Evolutionary conservation across 2,329 filamentous ascomycete species (phyloP), one percentile per base, ranked within the genome.

Genomic region (Emmonsiellopsis sp.): DNA sequence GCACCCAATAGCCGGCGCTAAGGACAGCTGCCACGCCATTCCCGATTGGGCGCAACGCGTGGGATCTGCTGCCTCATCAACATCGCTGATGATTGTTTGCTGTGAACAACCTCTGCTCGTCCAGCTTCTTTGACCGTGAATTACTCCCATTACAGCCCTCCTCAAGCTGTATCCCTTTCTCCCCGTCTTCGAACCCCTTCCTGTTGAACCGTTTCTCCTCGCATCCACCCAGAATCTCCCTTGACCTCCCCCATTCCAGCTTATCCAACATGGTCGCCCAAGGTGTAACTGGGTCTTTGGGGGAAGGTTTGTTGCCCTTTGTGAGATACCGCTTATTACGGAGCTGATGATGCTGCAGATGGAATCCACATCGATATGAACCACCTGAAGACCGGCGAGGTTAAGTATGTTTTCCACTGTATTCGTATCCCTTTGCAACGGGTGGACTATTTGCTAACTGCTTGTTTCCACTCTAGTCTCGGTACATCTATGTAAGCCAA

Each of bases 291-390:
- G 58, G 58, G 21, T 52, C 47, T 46, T 54, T 60, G 44, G 55
- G 58, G 3, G 58, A 60, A 54, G 58, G 58, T 60, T 10, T 6
- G 56, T 50, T 14, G 48, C 37, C 8, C n/a, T 6, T 2, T 40
- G 9, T 37, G 31, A 10, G 14, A n/a, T 40, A n/a, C 36, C 37
- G 27, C 9, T 11, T 9, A 27, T n/a, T 43, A 56, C 51, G 57
- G 62, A 62, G 56, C 58, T 55, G 46, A 55, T 45, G 54, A 50
- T 53, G 44, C 37, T 47, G 13, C 65, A 97, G 93, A 98, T 91
- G 93, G 93, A 71, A 97, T 98, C 71, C 93, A 98, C 72, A 80
- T 98, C 64, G 93, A 98, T 70, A 98, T 98, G 93, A 88, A 97
- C 67, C 86, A 93, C 68, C 77, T 98, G 73, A 98, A 98, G 85